These are phyloP conservation scores for Suhomyces kunorum DNA, from an alignment of 1,139 yeast genomes.

Conservation along the genomic window DNA sequence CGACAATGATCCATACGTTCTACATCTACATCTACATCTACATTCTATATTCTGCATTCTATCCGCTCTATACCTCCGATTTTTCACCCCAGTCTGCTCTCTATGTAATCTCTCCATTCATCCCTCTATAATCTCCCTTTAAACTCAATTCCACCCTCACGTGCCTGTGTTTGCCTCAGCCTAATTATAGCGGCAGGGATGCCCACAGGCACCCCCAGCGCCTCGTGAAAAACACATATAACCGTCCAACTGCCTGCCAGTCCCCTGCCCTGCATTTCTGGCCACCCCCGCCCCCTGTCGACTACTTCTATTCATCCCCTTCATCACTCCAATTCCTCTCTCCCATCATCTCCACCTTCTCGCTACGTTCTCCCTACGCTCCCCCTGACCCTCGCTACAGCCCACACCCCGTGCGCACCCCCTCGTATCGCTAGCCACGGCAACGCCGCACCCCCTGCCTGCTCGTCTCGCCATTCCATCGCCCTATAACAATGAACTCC, in stretches of 20 bases:
- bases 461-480: neutral
- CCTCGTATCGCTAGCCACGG: neutral
- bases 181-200: slow-evolving; percentile 4
- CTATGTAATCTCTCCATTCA: too few relatives aligned
- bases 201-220: neutral
- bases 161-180: neutral
- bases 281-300: neutral
- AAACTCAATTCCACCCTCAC: neutral
- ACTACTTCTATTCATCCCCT: neutral
- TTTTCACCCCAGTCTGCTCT: too few relatives aligned
- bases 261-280: neutral
- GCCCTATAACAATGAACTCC: neutral
- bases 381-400: too few relatives aligned
- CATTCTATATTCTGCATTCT: too few relatives aligned
- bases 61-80: too few relatives aligned
- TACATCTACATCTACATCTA: too few relatives aligned
- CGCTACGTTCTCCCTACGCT: neutral
- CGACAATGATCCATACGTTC: too few relatives aligned
- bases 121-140: too few relatives aligned
- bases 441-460: neutral
- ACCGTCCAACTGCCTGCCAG: too few relatives aligned
- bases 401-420: neutral
- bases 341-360: neutral
- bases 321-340: neutral
- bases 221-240: neutral